Evolutionary conservation across 2,329 filamentous ascomycete species (phyloP).

Genomic region (Trichoderma afroharzianum): DNA sequence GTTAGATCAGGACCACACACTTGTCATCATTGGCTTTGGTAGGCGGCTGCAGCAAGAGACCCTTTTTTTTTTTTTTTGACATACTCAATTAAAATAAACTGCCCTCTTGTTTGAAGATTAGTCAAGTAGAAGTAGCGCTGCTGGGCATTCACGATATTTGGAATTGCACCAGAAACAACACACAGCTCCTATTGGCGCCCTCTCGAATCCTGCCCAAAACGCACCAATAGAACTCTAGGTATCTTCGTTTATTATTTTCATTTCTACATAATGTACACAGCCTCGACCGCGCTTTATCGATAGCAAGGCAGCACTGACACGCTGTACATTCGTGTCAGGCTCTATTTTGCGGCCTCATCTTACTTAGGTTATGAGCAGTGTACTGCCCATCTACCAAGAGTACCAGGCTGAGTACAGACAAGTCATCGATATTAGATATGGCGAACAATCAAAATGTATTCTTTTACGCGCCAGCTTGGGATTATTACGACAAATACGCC

Average conservation of each 20-base stretch:
- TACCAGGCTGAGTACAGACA: background rate
- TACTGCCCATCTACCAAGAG: background rate
- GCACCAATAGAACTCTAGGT: background rate
- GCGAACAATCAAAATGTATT: background rate
- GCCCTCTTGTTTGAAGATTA: background rate
- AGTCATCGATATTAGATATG: background rate
- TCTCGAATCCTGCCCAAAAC: background rate
- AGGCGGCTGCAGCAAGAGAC: background rate
- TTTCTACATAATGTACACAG: background rate
- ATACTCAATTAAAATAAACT: background rate
- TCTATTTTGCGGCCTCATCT: background rate
- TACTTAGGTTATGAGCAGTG: background rate
- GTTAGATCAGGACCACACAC: background rate
- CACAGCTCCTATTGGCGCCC: background rate
- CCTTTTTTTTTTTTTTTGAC: background rate
- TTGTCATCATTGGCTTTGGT: background rate
- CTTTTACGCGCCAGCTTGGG: slow-evolving; percentile 21
- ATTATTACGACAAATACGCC: background rate
- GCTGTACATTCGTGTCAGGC: background rate
- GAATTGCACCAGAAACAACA: background rate
- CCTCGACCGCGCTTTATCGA: background rate
- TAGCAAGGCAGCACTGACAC: background rate
- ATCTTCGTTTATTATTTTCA: background rate
- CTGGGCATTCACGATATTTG: background rate
- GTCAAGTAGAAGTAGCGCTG: background rate